A percentile compares a stretch with the other conserved stretches of the same genome.
phyloP scores from a whole-genome alignment of 2,329 filamentous ascomycete genomes.

The Corynespora cassiicola region DNA sequence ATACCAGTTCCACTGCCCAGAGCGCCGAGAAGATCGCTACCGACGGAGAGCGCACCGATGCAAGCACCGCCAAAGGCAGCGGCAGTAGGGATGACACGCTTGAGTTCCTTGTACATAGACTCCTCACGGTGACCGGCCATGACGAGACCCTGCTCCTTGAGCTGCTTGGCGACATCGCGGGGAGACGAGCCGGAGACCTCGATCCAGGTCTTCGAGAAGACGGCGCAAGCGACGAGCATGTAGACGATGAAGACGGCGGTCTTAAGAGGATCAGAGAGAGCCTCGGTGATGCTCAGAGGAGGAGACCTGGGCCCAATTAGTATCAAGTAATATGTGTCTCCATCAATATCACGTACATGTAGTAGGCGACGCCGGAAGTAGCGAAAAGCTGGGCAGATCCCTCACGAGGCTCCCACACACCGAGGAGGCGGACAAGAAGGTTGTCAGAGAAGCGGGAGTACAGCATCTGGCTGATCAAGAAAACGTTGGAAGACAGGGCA shows the following conservation, averaged over 20 bases:
- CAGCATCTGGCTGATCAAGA: conserved; percentile 98
- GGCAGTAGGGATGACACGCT: conserved; percentile 97
- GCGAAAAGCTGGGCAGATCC: conserved; percentile 95
- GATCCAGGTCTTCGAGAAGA: conserved; percentile 99
- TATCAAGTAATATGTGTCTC: conserved; percentile 1
- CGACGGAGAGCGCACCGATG: conserved; percentile 96
- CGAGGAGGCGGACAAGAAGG: conserved; percentile 94
- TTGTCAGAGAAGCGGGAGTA: conserved; percentile 99
- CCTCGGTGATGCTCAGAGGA: conserved; percentile 95
- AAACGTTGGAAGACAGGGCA: conserved; percentile 97
- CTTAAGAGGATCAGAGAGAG: conserved; percentile 95
- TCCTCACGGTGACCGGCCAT: conserved; percentile 99
- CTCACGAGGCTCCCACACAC: conserved; percentile 97
- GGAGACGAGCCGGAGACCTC: conserved; percentile 98
- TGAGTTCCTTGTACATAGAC: conserved; percentile 99
- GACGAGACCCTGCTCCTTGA: conserved; percentile 99
- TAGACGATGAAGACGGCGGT: conserved; percentile 94
- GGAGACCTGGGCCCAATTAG: conserved; percentile 65
- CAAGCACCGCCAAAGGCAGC: conserved; percentile 98
- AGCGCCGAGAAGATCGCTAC: conserved; percentile 93
- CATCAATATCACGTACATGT: conserved; percentile 69
- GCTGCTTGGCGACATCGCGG: conserved; percentile 97
- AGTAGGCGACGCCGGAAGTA: conserved; percentile 93
- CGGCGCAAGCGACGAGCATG: conserved; percentile 96
- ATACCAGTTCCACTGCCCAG: conserved; percentile 98